Base-by-base conservation (phyloP, 371 early-diverging fungal genomes). In the Umbelopsis sp. region DNA sequence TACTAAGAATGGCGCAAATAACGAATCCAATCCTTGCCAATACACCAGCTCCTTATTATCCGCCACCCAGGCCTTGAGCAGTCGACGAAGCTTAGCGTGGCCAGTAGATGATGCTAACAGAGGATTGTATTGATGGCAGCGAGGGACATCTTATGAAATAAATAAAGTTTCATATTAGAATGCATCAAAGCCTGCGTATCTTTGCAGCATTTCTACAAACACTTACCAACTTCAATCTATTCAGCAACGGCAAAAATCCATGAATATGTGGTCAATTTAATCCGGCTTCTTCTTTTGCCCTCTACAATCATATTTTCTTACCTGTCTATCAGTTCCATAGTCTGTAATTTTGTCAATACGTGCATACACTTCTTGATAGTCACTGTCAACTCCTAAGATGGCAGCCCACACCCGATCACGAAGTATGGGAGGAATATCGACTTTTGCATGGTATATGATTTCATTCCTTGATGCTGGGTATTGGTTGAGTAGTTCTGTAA, bases 1-100 rank as follows among this genome's bases (percentile, higher is more conserved):
- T 3, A 89, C 83, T 63, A 94, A 69, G 67, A 94, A 93, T 0
- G 93, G 91, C 0, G 94, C 94, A 67, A 89, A 88, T 1, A 94
- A 74, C 9, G 93, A 93, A 74, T 94, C 94, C 50, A 95, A 76
- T 85, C 92, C 94, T 89, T 95, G 95, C 95, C 95, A 95, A 69
- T 95, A 95, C 14, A 92, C 94, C n/a, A 84, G 69, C 10, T 83
- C 70, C 16, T 75, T 81, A 65, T 91, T 89, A 0, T 84, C 86
- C 2, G 83, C 78, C 0, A 91, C 81, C 92, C 92, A 92, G 25
- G 89, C 84, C 74, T 91, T 91, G 29, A 92, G 71, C 7, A 94
- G 63, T 32, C 91, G 79, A 64, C 86, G 80, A 69, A 94, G 73
- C 65, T 91, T 91, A 52, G 80, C 79, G 72, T 93, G 94, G 1